phyloP scores from a whole-genome alignment of 106 monocot genomes.

The Agapanthus africanus region DNA sequence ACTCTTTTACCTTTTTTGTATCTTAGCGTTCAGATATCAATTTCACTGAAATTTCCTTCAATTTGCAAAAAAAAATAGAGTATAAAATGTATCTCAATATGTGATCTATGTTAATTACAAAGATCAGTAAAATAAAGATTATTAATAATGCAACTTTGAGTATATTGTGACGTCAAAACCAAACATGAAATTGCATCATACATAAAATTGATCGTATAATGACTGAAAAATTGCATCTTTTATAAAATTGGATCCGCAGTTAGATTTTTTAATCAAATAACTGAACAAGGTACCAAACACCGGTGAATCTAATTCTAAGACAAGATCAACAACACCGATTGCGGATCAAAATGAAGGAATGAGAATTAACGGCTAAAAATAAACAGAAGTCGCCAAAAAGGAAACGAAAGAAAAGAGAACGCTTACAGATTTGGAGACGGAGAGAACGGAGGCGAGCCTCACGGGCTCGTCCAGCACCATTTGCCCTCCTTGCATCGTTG shows the following conservation, averaged over 20 bases:
- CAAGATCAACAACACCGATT: neutral
- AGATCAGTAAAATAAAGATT: no score
- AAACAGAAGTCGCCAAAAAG: neutral
- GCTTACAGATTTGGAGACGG: slow-evolving; percentile 14
- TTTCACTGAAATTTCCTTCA: no score
- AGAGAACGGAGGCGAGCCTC: slow-evolving; percentile 17
- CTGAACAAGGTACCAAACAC: neutral
- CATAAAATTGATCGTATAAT: no score
- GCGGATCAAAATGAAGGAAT: neutral
- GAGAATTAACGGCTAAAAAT: neutral
- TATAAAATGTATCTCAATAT: no score
- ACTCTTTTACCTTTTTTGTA: no score
- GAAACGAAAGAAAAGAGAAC: neutral
- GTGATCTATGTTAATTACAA: no score
- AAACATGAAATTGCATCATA: neutral
- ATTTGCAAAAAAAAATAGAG: no score
- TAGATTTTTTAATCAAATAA: neutral
- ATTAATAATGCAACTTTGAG: no score
- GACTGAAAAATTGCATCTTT: neutral
- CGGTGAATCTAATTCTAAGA: neutral
- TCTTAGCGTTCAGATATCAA: no score
- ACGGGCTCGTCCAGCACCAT: slow-evolving; percentile 28
- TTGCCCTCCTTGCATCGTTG: slow-evolving; percentile 19
- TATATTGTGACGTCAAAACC: neutral
- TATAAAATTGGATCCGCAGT: neutral